Percentiles rank a stretch among this genome's conserved stretches.
Evolutionary conservation across 1,284 basidiomycete genomes (phyloP).

Genomic region (Baeospora myosura): DNA sequence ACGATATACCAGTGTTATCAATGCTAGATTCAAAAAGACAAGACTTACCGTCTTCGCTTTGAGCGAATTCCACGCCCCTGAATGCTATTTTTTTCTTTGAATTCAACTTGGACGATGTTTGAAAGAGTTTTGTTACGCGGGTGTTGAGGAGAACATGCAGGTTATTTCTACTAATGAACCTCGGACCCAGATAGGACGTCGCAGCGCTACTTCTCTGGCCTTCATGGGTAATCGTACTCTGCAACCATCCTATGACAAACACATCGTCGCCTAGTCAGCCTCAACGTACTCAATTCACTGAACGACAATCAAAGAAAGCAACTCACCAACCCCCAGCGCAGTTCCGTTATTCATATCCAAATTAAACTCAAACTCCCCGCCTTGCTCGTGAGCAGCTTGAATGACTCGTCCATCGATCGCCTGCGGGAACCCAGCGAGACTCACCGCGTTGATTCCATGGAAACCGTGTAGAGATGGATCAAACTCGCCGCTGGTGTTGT

Average conservation of each 20-base stretch:
- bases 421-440: slow-evolving; percentile 10
- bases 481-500: slow-evolving; percentile 20
- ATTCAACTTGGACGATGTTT: too few species aligned
- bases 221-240: slow-evolving; percentile 16
- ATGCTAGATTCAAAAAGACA: not conserved
- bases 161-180: slow-evolving; percentile 13
- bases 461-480: slow-evolving; percentile 20
- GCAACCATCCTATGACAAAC: slow-evolving; percentile 11
- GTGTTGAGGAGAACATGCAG: slow-evolving; percentile 18
- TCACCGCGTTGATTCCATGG: slow-evolving; percentile 20
- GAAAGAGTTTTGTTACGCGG: slow-evolving; percentile 13
- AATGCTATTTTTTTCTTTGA: slow-evolving; percentile 2
- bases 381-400: slow-evolving; percentile 3
- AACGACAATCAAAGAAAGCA: not conserved
- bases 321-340: slow-evolving; percentile 9
- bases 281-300: not conserved
- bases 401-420: slow-evolving; percentile 4
- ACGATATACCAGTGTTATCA: slow-evolving; percentile 3
- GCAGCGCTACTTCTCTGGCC: slow-evolving; percentile 17
- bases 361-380: slow-evolving; percentile 8
- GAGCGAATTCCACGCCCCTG: slow-evolving; percentile 12
- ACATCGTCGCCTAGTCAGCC: too few species aligned
- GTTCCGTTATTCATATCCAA: slow-evolving; percentile 10
- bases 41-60: slow-evolving; percentile 6
- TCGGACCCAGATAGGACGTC: slow-evolving; percentile 16